Conservation (phyloP, 2,329 filamentous ascomycete species). For the Orbilia blumenaviensis region DNA sequence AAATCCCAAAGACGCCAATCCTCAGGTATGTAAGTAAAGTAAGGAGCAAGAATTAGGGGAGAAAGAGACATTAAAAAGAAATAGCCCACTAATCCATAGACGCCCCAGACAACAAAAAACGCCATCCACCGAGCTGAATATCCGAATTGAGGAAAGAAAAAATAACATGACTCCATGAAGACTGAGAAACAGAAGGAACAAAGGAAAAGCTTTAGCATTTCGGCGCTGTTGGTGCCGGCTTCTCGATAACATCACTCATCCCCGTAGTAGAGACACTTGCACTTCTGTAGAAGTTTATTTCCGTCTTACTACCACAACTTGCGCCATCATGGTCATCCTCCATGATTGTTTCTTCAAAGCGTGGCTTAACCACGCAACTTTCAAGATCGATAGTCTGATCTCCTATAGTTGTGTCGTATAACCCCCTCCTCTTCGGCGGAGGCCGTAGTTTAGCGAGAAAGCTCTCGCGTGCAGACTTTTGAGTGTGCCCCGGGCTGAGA, state of each 20-base stretch:
- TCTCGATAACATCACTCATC: slow-evolving; percentile 25
- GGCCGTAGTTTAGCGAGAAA: slow-evolving; percentile 37
- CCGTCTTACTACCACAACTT: slow-evolving; percentile 31
- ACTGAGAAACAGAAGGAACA: slow-evolving; percentile 1
- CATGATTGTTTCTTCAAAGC: slow-evolving; percentile 31
- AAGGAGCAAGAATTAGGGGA: not conserved
- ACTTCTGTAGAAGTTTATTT: slow-evolving; percentile 30
- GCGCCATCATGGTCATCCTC: slow-evolving; percentile 33
- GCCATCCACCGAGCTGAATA: slow-evolving; percentile 8
- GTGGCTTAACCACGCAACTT: slow-evolving; percentile 25
- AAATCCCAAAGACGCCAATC: slow-evolving; percentile 13
- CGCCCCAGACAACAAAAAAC: slow-evolving; percentile 16
- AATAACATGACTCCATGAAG: not conserved
- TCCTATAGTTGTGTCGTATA: slow-evolving; percentile 46
- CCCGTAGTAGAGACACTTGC: slow-evolving; percentile 37
- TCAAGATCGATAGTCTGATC: slow-evolving; percentile 52
- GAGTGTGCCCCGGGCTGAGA: not conserved
- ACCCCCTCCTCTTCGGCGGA: slow-evolving; percentile 21
- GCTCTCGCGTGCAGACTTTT: slow-evolving; percentile 39
- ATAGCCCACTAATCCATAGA: not conserved
- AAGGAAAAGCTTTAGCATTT: slow-evolving; percentile 5
- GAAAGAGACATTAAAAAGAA: slow-evolving; percentile 2
- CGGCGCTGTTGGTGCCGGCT: not conserved
- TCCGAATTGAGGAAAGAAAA: not conserved
- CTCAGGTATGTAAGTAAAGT: not conserved